Base-by-base conservation (phyloP, 305 asterid genomes). In the Fraxinus albicans region DNA sequence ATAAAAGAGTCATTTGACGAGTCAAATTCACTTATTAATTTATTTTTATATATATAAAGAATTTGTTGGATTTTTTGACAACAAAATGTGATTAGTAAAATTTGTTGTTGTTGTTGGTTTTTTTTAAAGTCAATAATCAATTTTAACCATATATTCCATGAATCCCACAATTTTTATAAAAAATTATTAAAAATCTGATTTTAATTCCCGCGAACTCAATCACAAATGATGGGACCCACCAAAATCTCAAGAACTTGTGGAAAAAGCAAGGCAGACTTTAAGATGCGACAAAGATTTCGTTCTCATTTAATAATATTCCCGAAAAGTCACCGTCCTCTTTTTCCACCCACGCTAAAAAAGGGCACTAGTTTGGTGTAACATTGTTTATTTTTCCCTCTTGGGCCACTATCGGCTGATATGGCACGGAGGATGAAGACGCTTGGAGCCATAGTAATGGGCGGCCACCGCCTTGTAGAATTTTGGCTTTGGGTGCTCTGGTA, bases 301-400 rank as follows among this genome's bases (percentile, higher is more conserved):
- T 72, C 79, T 69, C 77, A 25, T 23, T 10, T 10, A 10, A 42
- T 0, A 80, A 44, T 75, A 25, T 25, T 34, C 42, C 12, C 38
- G 15, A 73, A 40, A 50, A 42, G 87, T 86, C 91, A 8, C 82
- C 9, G 81, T 88, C 91, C 23, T 76, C 89, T 88, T 88, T 88
- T 81, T 84, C 89, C 91, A 85, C 89, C 89, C 91, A 81, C 88
- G 83, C 87, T 80, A 2, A 76, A 3, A 73, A 76, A 33, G 19
- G 34, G 8, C 42, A 50, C 15, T 42, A 69, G 19, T 3, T 69
- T 21, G 34, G 58, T 53, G n/a, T 1, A 6, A 36, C 17, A 65
- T 78, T 70, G 78, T 50, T 17, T 82, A 75, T 8, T 0, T 44
- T 44, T 2, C 0, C 4, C 85, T 83, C 86, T 58, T 84, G 81